phyloP scores from a whole-genome alignment of 1,284 basidiomycete genomes.

The Sanghuangporus weigelae region DNA sequence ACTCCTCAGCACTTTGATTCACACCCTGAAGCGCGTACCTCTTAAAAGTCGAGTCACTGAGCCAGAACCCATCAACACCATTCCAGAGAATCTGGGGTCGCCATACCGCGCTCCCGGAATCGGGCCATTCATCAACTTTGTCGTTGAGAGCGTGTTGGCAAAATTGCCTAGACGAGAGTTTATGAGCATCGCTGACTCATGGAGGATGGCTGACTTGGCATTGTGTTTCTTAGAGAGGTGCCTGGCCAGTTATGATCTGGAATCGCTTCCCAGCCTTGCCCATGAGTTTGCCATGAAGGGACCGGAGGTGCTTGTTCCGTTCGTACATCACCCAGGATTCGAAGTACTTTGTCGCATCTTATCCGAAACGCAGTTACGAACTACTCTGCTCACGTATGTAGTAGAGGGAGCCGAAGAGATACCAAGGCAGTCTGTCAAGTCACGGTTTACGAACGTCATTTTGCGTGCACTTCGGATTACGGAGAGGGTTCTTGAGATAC shows the following conservation, averaged over 20 bases:
- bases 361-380: conserved; percentile 65
- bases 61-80: conserved; percentile 60
- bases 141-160: conserved; percentile 84
- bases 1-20: conserved; percentile 77
- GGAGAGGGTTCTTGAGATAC: conserved; percentile 77
- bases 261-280: conserved; percentile 47
- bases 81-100: conserved; percentile 72
- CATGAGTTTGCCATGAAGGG: conserved; percentile 46
- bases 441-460: conserved; percentile 71
- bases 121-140: conserved; percentile 75
- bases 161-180: conserved; percentile 73
- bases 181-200: conserved; percentile 69
- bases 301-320: conserved; percentile 43
- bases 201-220: conserved; percentile 83
- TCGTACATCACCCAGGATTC: conserved; percentile 83
- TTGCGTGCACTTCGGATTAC: conserved; percentile 80
- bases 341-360: conserved; percentile 80
- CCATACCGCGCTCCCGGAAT: conserved; percentile 75
- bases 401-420: conserved; percentile 74
- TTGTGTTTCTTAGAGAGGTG: conserved; percentile 84
- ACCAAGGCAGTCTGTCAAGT: conserved; percentile 64
- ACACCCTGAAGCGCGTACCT: conserved; percentile 66
- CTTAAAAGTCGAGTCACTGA: conserved; percentile 55
- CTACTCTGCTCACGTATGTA: conserved; percentile 71
- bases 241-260: conserved; percentile 78